phyloP scores from a whole-genome alignment of 306 rosid species.

The Medicago truncatula region DNA sequence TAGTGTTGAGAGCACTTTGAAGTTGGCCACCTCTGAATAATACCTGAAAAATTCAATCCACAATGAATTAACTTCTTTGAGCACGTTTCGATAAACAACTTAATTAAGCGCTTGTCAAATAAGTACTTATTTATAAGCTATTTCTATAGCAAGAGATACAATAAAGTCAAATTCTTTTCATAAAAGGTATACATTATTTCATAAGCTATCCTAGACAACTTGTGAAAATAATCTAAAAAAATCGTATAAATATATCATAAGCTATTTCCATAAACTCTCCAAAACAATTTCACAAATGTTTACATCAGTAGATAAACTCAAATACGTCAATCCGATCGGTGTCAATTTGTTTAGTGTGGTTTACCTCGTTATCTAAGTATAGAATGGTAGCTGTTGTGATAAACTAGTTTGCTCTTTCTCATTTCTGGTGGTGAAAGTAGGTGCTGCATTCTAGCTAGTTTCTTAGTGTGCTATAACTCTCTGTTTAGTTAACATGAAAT shows the following conservation, averaged over 20 bases:
- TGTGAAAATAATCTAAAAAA: too few relatives aligned
- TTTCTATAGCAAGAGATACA: neutral
- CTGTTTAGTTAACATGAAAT: neutral
- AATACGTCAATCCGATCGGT: neutral
- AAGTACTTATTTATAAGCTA: neutral
- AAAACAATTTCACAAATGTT: too few relatives aligned
- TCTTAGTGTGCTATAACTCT: slow-evolving; percentile 21
- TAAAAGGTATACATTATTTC: neutral
- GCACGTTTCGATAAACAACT: neutral
- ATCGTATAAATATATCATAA: too few relatives aligned
- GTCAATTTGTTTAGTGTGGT: slow-evolving; percentile 15
- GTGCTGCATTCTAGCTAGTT: slow-evolving; percentile 15
- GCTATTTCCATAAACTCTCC: neutral
- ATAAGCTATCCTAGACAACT: too few relatives aligned
- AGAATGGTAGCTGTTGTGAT: neutral
- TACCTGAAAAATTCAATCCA: slow-evolving; percentile 20
- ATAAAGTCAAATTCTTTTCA: too few relatives aligned
- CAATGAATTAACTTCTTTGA: slow-evolving; percentile 18
- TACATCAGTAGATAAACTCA: too few relatives aligned
- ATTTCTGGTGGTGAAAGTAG: neutral
- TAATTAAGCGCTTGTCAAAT: neutral
- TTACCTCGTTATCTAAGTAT: slow-evolving; percentile 27
- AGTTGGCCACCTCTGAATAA: slow-evolving; percentile 5
- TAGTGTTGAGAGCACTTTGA: slow-evolving; percentile 50
- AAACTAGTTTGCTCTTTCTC: slow-evolving; percentile 5